Evolutionary conservation across 228 moss, liverwort and hornwort genomes (phyloP).

Genomic region (Sphagnum magellanicum): DNA sequence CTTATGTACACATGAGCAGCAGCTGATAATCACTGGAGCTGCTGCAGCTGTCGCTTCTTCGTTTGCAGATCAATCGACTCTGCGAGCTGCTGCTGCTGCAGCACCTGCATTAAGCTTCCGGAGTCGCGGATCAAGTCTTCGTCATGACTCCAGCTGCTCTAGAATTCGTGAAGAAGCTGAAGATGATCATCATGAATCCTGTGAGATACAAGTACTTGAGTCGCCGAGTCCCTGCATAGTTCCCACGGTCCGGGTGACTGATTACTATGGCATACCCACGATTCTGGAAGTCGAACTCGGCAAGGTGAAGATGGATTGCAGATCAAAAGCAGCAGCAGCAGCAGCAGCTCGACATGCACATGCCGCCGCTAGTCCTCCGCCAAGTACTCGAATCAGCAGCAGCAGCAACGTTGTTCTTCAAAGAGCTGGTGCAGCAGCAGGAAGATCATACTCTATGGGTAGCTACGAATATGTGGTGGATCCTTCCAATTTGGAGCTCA

Average conservation of each 20-base stretch:
- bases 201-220: conserved; percentile 5
- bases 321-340: conserved; percentile 14
- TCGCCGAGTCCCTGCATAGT: conserved; percentile 36
- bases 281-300: conserved; percentile 46
- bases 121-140: conserved; percentile 13
- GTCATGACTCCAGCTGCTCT: too few species aligned
- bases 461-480: conserved; percentile 89
- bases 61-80: conserved; percentile 8
- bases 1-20: neutral
- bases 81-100: conserved; percentile 12
- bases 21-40: neutral
- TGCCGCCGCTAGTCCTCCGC: neutral
- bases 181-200: neutral
- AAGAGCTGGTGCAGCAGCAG: conserved; percentile 14
- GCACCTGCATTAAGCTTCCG: too few species aligned
- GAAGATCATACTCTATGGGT: conserved; percentile 91
- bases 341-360: neutral
- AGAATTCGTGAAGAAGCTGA: conserved; percentile 31
- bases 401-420: too few species aligned
- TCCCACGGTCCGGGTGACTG: conserved; percentile 41
- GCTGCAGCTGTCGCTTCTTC: too few species aligned
- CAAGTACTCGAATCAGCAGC: too few species aligned
- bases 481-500: conserved; percentile 81
- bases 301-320: conserved; percentile 26
- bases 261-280: conserved; percentile 27